phyloP scores from a whole-genome alignment of 2,329 filamentous ascomycete species.

The Bertia moriformis region DNA sequence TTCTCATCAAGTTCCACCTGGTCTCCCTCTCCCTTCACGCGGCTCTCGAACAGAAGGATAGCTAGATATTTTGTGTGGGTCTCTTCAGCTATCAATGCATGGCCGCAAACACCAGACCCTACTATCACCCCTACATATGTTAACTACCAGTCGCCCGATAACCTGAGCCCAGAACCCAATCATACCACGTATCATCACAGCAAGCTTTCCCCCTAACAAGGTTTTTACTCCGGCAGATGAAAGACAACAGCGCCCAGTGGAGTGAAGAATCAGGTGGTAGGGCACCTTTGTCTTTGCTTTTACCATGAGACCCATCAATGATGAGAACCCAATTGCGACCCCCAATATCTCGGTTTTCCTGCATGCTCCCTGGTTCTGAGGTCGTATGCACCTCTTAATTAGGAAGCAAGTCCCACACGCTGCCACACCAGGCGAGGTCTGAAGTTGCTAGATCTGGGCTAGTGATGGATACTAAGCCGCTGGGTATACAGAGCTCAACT shows the following conservation, averaged over 20 bases:
- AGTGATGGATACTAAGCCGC: background rate
- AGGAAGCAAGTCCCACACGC: background rate
- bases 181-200: background rate
- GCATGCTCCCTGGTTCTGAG: background rate
- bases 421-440: background rate
- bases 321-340: background rate
- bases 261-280: background rate
- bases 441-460: background rate
- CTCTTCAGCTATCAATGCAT: too few species aligned
- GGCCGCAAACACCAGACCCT: too few species aligned
- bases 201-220: background rate
- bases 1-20: too few species aligned
- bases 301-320: background rate
- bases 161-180: background rate
- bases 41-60: too few species aligned
- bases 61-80: too few species aligned
- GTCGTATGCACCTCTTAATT: background rate
- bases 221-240: background rate
- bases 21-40: too few species aligned
- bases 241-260: background rate
- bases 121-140: too few species aligned
- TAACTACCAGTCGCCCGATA: too few species aligned
- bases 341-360: background rate
- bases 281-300: background rate
- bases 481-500: constrained; percentile 1